Evolutionary conservation across 441 rosid genomes (phyloP).

Genomic region (Pelargonium fulgidum): DNA sequence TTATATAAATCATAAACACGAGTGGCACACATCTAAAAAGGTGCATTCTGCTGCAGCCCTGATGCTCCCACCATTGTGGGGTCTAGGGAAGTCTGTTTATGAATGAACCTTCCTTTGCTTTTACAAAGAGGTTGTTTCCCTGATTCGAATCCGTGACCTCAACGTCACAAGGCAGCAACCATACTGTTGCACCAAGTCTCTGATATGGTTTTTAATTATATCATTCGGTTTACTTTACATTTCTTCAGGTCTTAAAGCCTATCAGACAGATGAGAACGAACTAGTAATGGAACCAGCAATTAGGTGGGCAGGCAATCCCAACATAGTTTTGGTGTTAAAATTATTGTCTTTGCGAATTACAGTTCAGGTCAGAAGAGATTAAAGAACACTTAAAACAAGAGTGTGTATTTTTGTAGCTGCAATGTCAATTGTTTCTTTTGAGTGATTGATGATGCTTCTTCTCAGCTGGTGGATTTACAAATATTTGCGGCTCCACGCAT

Average conservation of each 20-base stretch:
- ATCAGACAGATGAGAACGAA: conserved; percentile 70
- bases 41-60: too few species aligned
- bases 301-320: conserved; percentile 89
- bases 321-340: conserved; percentile 58
- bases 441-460: conserved; percentile 23
- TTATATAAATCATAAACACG: too few species aligned
- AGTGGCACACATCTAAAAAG: too few species aligned
- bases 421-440: conserved; percentile 11
- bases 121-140: too few species aligned
- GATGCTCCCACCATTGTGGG: too few species aligned
- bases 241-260: conserved; percentile 62
- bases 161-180: too few species aligned
- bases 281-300: conserved; percentile 73
- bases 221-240: conserved; percentile 11
- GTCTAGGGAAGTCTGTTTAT: too few species aligned
- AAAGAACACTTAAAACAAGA: conserved; percentile 15
- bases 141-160: too few species aligned
- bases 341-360: conserved; percentile 43
- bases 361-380: conserved; percentile 60
- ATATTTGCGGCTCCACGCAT: conserved; percentile 53
- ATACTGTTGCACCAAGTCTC: not conserved
- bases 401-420: conserved; percentile 14
- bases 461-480: conserved; percentile 75
- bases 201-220: not conserved
- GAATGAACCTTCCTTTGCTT: too few species aligned